Evolutionary conservation across 495 filamentous ascomycete species (phyloP).

Genomic region (Pyrenula aspistea): DNA sequence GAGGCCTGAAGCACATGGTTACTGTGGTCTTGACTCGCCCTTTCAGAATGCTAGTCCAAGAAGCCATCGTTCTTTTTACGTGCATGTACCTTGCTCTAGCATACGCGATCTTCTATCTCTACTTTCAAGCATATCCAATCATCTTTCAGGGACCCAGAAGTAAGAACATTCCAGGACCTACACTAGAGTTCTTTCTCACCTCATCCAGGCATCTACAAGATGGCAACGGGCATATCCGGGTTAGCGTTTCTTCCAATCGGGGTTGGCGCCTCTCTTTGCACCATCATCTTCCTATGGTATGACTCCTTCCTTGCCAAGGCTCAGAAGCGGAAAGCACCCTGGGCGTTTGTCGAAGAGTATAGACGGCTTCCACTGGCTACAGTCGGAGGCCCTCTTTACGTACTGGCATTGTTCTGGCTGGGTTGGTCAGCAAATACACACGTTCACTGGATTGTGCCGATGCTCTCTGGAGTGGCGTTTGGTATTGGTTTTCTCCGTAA

Average conservation of each 20-base stretch:
- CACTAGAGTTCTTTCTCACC: background rate
- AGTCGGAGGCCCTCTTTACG: conserved; percentile 51
- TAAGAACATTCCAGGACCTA: background rate
- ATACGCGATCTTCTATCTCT: conserved; percentile 69
- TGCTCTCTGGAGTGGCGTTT: conserved; percentile 52
- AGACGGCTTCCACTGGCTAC: conserved; percentile 51
- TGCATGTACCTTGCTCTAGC: conserved; percentile 57
- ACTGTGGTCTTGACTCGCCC: conserved; percentile 37
- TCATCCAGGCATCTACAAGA: conserved; percentile 1
- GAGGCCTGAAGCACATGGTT: conserved; percentile 27
- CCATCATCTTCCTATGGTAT: conserved; percentile 12
- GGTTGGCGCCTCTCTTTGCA: background rate
- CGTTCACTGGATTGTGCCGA: conserved; percentile 55
- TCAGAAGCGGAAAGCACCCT: conserved; percentile 8
- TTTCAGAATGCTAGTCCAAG: conserved; percentile 32
- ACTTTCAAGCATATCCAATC: conserved; percentile 56
- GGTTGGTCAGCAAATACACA: conserved; percentile 47
- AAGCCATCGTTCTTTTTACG: conserved; percentile 52
- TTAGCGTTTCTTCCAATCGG: conserved; percentile 12
- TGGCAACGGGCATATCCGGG: conserved; percentile 10
- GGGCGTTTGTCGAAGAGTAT: conserved; percentile 36
- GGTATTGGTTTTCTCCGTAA: conserved; percentile 51
- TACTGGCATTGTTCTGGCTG: conserved; percentile 56
- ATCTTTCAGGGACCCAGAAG: conserved; percentile 38
- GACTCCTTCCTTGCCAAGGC: conserved; percentile 11